Base-by-base conservation (phyloP, 345 rosid species). In the Eucalyptus marginata region DNA sequence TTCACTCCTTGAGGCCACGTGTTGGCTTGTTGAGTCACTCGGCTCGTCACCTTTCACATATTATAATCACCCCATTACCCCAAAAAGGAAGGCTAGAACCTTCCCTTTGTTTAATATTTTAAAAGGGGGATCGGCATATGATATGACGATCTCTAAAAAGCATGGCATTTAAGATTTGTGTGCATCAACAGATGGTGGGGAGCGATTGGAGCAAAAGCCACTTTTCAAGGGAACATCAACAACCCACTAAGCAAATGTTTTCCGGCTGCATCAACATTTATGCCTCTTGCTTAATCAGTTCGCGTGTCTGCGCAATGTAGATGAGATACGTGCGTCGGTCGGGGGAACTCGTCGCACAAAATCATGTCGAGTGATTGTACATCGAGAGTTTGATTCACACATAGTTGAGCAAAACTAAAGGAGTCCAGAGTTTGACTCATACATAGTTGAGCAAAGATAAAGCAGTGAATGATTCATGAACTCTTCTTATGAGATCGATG, bases 51-150 rank as follows among this genome's bases (percentile, higher is more conserved):
- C 80, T 66, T 86, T 87, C 62, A 46, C 90, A 90, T 91, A 90
- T 88, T 92, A 56, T 58, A 91, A 89, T 88, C 36, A 91, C 89
- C 87, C 93, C 46, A 91, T 91, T 92, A 90, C 92, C 54, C 91
- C 50, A 87, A 92, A 88, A 86, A 92, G 90, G 95, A 87, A 93
- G 90, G 90, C 96, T 89, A 93, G 94, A 93, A 94, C 88, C 92
- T 92, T 95, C 94, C 86, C 88, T 86, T 86, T 66, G 54, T 44
- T 43, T 76, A 76, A 20, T 76, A 76, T 76, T 76, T 76, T 40
- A 76, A 62, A 46, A 36, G 13, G 33, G 49, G 43, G 59, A 88
- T 88, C 81, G 76, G 49, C 85, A 88, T 90, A 86, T 92, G 90
- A 90, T 49, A 90, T 91, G 91, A 90, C 79, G 83, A 93, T 87